Percentiles rank a stretch among this genome's conserved stretches.
Evolutionary conservation across 2,329 filamentous ascomycete genomes (phyloP).

Genomic region (Colletotrichum theobromicola): DNA sequence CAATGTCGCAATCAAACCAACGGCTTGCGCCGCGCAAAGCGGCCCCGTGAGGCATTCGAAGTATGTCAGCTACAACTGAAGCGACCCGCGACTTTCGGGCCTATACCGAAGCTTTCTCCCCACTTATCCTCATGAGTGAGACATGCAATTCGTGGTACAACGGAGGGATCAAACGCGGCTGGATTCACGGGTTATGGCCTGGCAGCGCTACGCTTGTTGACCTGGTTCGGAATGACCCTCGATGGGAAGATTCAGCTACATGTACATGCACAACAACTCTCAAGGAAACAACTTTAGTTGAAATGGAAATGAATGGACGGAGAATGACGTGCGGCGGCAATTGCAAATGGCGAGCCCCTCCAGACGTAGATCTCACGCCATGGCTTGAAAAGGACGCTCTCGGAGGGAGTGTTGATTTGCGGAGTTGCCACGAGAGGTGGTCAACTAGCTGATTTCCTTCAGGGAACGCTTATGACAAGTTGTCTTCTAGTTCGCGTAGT

Average conservation of each 20-base stretch:
- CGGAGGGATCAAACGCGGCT: neutral
- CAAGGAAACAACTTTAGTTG: neutral
- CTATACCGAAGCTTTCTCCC: neutral
- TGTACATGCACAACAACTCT: neutral
- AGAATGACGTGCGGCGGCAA: neutral
- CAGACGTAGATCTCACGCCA: neutral
- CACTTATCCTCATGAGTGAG: neutral
- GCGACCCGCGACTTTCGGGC: neutral
- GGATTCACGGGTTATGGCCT: neutral
- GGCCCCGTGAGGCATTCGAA: neutral
- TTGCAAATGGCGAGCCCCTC: neutral
- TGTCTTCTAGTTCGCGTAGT: neutral
- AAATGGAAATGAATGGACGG: neutral
- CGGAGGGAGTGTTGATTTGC: neutral
- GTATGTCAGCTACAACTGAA: neutral
- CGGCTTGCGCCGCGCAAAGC: neutral
- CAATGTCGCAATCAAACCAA: neutral
- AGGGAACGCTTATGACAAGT: accelerated
- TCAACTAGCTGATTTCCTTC: neutral
- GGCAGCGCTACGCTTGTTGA: neutral
- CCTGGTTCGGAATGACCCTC: neutral
- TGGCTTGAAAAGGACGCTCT: neutral
- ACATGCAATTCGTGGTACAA: neutral
- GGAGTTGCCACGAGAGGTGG: neutral
- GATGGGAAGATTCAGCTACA: neutral